phyloP scores from a whole-genome alignment of 306 rosid species.

The Quercus bicolor region DNA sequence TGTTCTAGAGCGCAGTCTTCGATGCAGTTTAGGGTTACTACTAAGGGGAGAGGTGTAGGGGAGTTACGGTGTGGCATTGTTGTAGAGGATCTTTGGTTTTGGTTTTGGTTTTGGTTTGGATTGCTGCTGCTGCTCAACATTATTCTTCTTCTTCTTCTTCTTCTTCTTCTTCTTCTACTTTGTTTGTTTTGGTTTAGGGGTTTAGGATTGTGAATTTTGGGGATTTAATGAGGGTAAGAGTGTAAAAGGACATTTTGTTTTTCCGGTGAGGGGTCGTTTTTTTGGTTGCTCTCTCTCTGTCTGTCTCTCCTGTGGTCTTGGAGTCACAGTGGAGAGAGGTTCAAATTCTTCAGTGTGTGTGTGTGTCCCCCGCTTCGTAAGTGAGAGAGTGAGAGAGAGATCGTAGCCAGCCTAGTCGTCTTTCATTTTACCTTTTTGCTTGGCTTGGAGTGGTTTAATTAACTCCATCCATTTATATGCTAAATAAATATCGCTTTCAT shows the following conservation, averaged over 20 bases:
- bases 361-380: no score
- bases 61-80: constrained; percentile 69
- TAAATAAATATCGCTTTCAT: no score
- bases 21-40: constrained; percentile 89
- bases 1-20: constrained; percentile 81
- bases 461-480: no score
- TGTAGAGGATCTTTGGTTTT: constrained; percentile 42
- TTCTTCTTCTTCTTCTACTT: background rate
- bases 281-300: background rate
- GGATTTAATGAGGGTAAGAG: constrained; percentile 8
- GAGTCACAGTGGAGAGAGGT: background rate
- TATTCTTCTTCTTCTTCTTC: background rate
- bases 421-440: no score
- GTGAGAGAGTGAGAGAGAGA: no score
- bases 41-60: constrained; percentile 62
- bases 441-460: no score
- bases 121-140: background rate
- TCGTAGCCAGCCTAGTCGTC: no score
- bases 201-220: constrained; percentile 16
- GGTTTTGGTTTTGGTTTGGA: constrained; percentile 15
- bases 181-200: constrained; percentile 15
- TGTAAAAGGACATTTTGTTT: background rate
- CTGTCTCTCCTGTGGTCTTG: background rate
- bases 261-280: constrained; percentile 1
- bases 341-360: no score